A percentile compares a stretch with the other conserved stretches of the same genome.
phyloP scores from a whole-genome alignment of 371 early-diverging fungal genomes.

The Racocetra persica region DNA sequence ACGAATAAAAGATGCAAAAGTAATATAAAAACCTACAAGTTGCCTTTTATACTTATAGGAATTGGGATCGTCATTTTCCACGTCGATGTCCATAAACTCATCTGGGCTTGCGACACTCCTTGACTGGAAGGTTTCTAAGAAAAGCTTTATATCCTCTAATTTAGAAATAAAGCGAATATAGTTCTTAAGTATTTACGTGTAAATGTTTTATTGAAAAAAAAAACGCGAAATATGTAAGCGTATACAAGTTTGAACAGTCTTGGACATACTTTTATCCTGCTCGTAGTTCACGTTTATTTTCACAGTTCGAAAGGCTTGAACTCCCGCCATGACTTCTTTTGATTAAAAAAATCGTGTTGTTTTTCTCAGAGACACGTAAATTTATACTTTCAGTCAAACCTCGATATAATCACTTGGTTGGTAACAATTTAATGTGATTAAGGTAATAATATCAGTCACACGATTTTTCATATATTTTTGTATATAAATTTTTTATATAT shows the following conservation, averaged over 20 bases:
- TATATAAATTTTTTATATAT: no score
- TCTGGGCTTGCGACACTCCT: not conserved
- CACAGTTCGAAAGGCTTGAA: not conserved
- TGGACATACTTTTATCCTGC: not conserved
- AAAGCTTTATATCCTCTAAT: not conserved
- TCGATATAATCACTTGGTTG: no score
- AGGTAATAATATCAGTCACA: no score
- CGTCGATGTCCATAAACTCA: slow-evolving; percentile 6
- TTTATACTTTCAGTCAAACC: no score
- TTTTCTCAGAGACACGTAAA: no score
- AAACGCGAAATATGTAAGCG: not conserved
- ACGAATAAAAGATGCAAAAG: not conserved
- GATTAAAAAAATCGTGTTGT: no score
- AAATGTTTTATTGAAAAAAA: not conserved
- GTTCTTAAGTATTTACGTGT: not conserved
- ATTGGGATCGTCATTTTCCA: not conserved
- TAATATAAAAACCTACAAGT: not conserved
- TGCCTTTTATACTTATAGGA: not conserved
- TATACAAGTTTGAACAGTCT: not conserved
- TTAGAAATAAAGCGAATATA: not conserved
- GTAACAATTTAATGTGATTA: no score
- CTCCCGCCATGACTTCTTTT: no score
- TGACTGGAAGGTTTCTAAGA: not conserved
- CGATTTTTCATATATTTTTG: no score
- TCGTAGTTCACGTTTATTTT: not conserved